Conservation (phyloP, 108 stramenopile species). For the Aureococcus anophagefferens region DNA sequence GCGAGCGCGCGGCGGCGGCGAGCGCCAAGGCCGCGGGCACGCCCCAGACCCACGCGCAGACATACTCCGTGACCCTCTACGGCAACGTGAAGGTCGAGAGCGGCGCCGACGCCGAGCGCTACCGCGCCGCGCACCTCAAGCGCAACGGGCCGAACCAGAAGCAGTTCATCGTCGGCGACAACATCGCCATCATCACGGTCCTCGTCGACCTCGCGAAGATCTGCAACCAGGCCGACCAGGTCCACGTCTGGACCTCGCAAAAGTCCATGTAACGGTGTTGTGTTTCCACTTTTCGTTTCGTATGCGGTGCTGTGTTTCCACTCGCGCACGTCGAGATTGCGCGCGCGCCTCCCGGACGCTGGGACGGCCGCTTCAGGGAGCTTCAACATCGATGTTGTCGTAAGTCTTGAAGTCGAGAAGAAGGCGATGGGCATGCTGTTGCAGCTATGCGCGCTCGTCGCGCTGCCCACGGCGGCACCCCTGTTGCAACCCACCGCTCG, state of each 20-base stretch:
- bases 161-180: slow-evolving; percentile 8
- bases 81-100: not conserved
- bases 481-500: too few species aligned
- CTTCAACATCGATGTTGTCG: too few species aligned
- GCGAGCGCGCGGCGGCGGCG: not conserved
- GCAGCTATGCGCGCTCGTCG: too few species aligned
- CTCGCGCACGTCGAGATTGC: too few species aligned
- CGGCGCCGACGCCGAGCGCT: not conserved
- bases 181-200: slow-evolving; percentile 4
- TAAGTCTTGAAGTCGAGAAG: too few species aligned
- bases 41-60: not conserved
- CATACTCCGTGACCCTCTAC: slow-evolving; percentile 2
- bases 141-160: not conserved
- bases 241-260: not conserved
- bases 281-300: too few species aligned
- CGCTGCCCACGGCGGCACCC: too few species aligned
- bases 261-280: too few species aligned
- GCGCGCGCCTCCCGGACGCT: too few species aligned
- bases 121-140: not conserved
- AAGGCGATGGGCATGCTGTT: too few species aligned
- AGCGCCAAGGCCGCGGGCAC: not conserved
- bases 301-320: too few species aligned
- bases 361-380: too few species aligned
- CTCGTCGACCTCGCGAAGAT: not conserved
- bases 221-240: slow-evolving; percentile 4